These are phyloP conservation scores for Pachyrhizus erosus DNA, from an alignment of 306 rosid genomes.

Conservation along the genomic window DNA sequence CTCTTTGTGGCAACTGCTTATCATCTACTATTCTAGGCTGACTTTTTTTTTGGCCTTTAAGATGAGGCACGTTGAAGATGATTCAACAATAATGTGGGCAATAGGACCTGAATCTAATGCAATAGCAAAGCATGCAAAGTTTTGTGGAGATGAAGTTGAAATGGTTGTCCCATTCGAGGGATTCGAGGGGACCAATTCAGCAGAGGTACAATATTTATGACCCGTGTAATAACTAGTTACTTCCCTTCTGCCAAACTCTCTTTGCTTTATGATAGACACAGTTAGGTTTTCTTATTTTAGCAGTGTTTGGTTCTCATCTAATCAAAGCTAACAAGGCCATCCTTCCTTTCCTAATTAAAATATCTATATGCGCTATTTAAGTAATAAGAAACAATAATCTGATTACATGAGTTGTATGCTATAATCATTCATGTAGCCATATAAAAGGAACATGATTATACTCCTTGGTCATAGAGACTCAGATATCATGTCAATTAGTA, in stretches of 20 bases:
- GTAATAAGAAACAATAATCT: not conserved
- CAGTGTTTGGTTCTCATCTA: not conserved
- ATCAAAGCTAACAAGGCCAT: not conserved
- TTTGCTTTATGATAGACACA: constrained; percentile 33
- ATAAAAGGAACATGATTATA: not conserved
- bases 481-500: not conserved
- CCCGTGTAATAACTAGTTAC: not conserved
- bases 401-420: not conserved
- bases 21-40: constrained; percentile 32
- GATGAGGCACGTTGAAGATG: constrained; percentile 79
- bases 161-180: constrained; percentile 85
- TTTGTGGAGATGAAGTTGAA: constrained; percentile 77
- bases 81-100: constrained; percentile 89
- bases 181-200: constrained; percentile 68
- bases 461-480: not conserved
- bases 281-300: not conserved
- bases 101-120: constrained; percentile 69
- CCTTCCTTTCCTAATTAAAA: not conserved
- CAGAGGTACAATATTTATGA: constrained; percentile 63
- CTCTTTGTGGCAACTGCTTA: constrained; percentile 28
- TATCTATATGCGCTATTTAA: not conserved
- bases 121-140: constrained; percentile 62
- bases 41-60: constrained; percentile 38
- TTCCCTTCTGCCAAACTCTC: not conserved
- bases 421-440: not conserved